These are phyloP conservation scores for Solanum chaucha DNA, from an alignment of 257 asterid species.

Conservation along the genomic window DNA sequence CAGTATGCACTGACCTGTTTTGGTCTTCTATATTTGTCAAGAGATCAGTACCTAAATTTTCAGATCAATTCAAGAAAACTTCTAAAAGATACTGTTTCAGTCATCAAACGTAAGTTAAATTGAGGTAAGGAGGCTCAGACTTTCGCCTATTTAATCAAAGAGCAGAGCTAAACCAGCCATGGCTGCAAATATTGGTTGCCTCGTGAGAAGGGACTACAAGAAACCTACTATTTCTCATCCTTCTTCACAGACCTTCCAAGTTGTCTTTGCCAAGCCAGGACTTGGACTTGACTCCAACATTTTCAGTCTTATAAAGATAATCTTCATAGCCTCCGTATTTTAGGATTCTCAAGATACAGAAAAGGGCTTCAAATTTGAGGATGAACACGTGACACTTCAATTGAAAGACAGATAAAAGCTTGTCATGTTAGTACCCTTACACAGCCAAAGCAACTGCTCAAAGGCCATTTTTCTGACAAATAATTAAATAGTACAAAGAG, in stretches of 20 bases:
- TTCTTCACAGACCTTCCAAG: not conserved
- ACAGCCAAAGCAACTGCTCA: not conserved
- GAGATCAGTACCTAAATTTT: not conserved
- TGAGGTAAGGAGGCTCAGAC: not conserved
- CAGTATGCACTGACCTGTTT: not conserved
- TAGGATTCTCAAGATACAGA: not conserved
- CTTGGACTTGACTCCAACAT: not conserved
- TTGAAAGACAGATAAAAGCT: not conserved
- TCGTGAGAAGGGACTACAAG: not conserved
- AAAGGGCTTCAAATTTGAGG: not conserved
- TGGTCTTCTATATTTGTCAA: not conserved
- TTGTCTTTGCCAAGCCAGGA: not conserved
- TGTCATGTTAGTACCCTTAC: not conserved
- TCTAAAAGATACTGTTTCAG: not conserved
- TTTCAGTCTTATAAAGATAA: not conserved
- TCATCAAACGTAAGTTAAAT: not conserved
- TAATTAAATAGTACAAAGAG: not conserved
- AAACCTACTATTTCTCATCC: not conserved
- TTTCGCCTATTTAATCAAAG: not conserved
- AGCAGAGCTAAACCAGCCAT: not conserved
- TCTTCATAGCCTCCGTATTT: not conserved
- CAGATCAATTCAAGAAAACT: not conserved
- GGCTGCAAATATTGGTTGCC: not conserved
- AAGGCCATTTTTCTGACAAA: not conserved
- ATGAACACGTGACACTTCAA: not conserved